Base-by-base conservation (phyloP, 306 rosid species). In the Macrotyloma uniflorum region DNA sequence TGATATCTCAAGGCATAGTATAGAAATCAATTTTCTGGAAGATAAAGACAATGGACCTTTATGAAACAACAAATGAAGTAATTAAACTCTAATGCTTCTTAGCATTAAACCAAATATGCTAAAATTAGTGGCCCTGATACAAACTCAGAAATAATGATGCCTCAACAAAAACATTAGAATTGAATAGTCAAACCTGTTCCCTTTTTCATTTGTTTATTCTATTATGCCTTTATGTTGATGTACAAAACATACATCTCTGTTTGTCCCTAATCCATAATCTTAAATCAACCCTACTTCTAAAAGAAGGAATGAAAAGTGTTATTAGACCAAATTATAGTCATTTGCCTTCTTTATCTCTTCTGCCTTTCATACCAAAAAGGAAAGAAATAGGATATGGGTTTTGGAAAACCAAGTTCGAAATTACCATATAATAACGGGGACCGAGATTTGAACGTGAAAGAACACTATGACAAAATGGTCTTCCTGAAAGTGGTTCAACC, bases 401-500 rank as follows among this genome's bases (percentile, higher is more conserved):
- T 13, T 14, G 16, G 30, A 46, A 63, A 53, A 32, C 55, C 65
- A 59, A 74, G 36, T 10, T 38, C 24, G 59, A 61, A 72, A 22
- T 87, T 76, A 90, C 94, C 91, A 84, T 22, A 28, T 4, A 8
- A 47, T 53, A 86, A 8, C n/a, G 5, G 58, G 79, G 83, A 26
- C 8, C 3, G 57, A 86, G 74, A 32, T 75, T 72, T 74, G 88
- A 15, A 68, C 73, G 77, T 14, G 78, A 13, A 64, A 90, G 75
- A 65, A 90, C 8, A 10, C 64, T 3, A 53, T 74, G 65, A 18
- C 8, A 82, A 75, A 62, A 80, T 50, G 87, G 88, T 64, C 83
- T 69, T 63, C 85, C 86, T 5, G 87, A 83, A 70, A 90, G 94
- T 5, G 94, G 91, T 65, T 79, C 73, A 70, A 63, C 64, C 49